Conservation (phyloP, 1,284 basidiomycete species). For the Pseudozyma sp. region DNA sequence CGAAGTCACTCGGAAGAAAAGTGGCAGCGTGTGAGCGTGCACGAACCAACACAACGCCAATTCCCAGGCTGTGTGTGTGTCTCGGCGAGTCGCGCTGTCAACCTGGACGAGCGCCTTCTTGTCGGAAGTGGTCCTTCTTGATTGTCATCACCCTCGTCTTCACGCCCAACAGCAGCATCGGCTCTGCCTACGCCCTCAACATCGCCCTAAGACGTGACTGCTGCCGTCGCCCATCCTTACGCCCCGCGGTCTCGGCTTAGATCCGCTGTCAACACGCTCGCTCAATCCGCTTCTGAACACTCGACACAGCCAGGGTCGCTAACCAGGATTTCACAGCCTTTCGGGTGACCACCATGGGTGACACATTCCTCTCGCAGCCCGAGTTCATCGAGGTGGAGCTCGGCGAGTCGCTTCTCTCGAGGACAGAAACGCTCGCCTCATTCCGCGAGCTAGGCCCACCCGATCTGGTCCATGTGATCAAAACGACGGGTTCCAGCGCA, state of each 20-base stretch:
- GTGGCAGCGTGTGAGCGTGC: not conserved
- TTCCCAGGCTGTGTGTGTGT: too few relatives aligned
- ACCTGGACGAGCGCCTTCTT: not conserved
- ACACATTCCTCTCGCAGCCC: slow-evolving; percentile 64
- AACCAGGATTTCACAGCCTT: too few relatives aligned
- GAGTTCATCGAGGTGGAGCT: slow-evolving; percentile 80
- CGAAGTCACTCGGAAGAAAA: not conserved
- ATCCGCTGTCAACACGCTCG: too few relatives aligned
- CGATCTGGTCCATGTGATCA: slow-evolving; percentile 95
- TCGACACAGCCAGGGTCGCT: not conserved
- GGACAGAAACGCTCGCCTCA: slow-evolving; percentile 90
- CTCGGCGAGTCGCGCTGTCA: not conserved
- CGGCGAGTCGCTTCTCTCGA: slow-evolving; percentile 86
- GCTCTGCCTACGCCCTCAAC: not conserved
- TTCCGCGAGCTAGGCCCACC: slow-evolving; percentile 97
- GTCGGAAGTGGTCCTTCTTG: not conserved
- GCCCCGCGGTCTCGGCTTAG: too few relatives aligned
- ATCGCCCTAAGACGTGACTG: not conserved
- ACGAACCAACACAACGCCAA: too few relatives aligned
- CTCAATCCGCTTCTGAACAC: not conserved
- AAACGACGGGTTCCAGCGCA: slow-evolving; percentile 78
- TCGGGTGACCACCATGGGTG: slow-evolving; percentile 49
- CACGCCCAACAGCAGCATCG: too few relatives aligned
- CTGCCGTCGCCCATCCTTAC: too few relatives aligned
- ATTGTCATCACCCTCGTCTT: not conserved